A percentile compares a stretch with the other conserved stretches of the same genome.
Evolutionary conservation across 805 yeast genomes (phyloP).

Genomic region (Zygoascus flipseniorum): DNA sequence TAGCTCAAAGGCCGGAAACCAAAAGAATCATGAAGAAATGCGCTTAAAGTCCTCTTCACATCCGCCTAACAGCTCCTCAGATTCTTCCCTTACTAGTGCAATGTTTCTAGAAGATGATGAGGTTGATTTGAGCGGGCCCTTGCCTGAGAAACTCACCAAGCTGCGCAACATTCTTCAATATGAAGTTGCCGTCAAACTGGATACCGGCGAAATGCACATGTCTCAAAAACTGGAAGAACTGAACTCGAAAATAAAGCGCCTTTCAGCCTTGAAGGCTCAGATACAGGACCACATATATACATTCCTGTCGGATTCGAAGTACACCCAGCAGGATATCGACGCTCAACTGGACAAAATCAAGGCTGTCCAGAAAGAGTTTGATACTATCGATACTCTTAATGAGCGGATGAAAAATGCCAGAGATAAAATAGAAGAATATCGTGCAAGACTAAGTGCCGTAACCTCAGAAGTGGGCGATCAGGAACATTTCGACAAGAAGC

Average conservation of each 20-base stretch:
- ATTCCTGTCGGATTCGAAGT: conserved; percentile 16
- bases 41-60: too few species aligned
- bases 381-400: conserved; percentile 18
- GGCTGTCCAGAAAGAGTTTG: conserved; percentile 19
- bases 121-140: neutral
- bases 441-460: conserved; percentile 18
- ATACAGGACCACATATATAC: conserved; percentile 14
- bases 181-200: conserved; percentile 13
- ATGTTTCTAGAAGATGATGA: neutral
- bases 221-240: conserved; percentile 14
- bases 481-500: conserved; percentile 16
- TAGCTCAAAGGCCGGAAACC: too few species aligned
- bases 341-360: conserved; percentile 17
- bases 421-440: conserved; percentile 18
- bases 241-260: conserved; percentile 18
- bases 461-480: conserved; percentile 16
- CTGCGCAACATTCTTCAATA: conserved; percentile 11
- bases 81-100: neutral
- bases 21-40: too few species aligned
- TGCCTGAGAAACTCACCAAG: conserved; percentile 10
- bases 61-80: neutral
- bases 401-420: conserved; percentile 18
- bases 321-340: conserved; percentile 16
- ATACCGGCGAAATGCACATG: conserved; percentile 7
- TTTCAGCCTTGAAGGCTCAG: conserved; percentile 18